These are phyloP conservation scores for Talaromyces wortmannii DNA, from an alignment of 495 filamentous ascomycete genomes.

Conservation along the genomic window DNA sequence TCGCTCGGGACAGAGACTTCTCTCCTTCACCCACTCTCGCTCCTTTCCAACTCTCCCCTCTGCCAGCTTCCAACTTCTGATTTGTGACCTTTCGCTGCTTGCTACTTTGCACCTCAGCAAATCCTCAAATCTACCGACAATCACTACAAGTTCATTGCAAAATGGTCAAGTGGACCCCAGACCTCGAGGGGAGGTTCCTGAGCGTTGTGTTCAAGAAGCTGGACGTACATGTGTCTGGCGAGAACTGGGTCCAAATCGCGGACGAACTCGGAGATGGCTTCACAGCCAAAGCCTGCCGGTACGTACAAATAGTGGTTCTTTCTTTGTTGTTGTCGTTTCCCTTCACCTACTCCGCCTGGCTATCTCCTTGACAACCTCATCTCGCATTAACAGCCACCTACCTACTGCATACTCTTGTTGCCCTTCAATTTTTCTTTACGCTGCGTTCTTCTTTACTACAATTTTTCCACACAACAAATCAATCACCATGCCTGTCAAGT, in stretches of 20 bases:
- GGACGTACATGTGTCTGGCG: not conserved
- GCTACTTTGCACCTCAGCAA: no score
- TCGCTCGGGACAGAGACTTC: no score
- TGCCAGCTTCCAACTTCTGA: no score
- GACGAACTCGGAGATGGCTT: not conserved
- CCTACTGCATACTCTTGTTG: not conserved
- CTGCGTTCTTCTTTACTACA: no score
- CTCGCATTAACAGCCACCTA: not conserved
- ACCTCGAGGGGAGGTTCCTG: not conserved
- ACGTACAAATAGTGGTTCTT: not conserved
- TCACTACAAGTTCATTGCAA: not conserved
- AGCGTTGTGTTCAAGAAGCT: not conserved
- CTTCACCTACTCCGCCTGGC: not conserved
- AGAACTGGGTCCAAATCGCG: not conserved
- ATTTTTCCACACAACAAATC: no score
- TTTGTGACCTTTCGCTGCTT: no score
- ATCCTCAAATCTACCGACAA: no score
- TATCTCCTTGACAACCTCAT: not conserved
- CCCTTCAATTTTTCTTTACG: no score
- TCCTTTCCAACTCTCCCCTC: no score
- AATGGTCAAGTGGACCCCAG: not conserved
- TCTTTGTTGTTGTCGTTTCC: not conserved
- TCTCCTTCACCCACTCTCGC: no score
- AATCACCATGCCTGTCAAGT: not conserved
- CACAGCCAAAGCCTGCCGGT: not conserved